A percentile compares a stretch with the other conserved stretches of the same genome.
Conservation (phyloP, 1,284 basidiomycete genomes). For the Heterobasidion occidentale region DNA sequence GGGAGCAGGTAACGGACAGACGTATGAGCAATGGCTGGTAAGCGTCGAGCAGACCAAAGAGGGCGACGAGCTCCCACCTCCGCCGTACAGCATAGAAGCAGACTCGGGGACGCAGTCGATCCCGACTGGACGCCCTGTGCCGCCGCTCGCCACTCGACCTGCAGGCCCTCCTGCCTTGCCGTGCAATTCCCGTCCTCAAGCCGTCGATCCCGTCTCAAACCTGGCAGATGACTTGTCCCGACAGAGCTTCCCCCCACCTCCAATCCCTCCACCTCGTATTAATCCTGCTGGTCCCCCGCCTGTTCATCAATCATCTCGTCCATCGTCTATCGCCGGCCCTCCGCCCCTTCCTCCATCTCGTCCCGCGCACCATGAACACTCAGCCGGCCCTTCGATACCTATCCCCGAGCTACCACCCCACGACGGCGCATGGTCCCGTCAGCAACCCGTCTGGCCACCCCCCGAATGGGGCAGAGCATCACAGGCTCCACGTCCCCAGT, state of each 20-base stretch:
- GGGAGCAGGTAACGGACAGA: conserved; percentile 11
- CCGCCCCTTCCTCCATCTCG: neutral
- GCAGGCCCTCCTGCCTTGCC: neutral
- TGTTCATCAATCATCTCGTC: neutral
- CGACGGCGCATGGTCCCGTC: neutral
- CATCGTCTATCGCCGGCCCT: neutral
- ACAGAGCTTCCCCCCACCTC: neutral
- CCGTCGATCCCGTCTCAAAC: neutral
- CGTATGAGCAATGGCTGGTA: conserved; percentile 39
- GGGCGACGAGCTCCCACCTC: conserved; percentile 52
- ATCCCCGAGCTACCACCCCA: neutral
- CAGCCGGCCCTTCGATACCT: neutral
- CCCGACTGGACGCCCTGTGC: neutral
- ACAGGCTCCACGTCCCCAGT: neutral
- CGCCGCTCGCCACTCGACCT: conserved; percentile 4
- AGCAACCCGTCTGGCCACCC: neutral
- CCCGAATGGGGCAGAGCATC: neutral
- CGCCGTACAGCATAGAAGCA: conserved; percentile 47
- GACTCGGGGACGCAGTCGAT: conserved; percentile 26
- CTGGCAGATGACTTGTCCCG: neutral
- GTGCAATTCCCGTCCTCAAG: neutral
- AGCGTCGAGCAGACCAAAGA: conserved; percentile 24
- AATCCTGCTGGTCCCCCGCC: neutral
- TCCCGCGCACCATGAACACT: neutral
- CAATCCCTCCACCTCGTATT: neutral